phyloP scores from a whole-genome alignment of 75 land plant genomes.

The Chamaecyparis obtusa region DNA sequence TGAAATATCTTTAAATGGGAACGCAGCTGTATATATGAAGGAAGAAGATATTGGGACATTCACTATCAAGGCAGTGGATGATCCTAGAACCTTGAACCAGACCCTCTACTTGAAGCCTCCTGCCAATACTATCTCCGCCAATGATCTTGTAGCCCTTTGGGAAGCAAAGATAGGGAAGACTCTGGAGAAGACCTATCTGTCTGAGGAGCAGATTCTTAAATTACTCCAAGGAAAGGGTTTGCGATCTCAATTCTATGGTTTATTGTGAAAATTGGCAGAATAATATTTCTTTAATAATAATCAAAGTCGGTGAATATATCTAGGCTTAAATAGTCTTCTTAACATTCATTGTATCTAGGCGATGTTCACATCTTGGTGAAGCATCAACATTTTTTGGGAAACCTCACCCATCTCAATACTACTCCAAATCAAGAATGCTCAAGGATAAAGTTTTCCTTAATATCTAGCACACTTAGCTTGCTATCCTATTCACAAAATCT shows the following conservation, averaged over 20 bases:
- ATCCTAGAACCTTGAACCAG: conserved; percentile 26
- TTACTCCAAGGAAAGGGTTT: conserved; percentile 10
- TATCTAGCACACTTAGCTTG: no score
- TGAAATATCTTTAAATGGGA: not conserved
- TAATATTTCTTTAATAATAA: no score
- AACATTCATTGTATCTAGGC: no score
- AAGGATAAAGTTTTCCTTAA: no score
- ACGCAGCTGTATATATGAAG: conserved; percentile 21
- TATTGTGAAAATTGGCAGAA: not conserved
- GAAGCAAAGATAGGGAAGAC: conserved; percentile 51
- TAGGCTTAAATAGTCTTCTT: no score
- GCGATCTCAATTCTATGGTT: not conserved
- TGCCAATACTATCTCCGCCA: conserved; percentile 9
- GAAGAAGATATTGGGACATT: conserved; percentile 28
- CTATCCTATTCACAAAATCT: no score
- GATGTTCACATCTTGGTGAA: no score
- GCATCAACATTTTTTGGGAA: no score
- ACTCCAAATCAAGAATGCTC: no score
- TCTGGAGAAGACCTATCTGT: conserved; percentile 38
- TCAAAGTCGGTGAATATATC: no score
- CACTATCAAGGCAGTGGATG: conserved; percentile 30
- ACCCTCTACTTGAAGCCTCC: conserved; percentile 17
- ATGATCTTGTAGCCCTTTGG: conserved; percentile 17
- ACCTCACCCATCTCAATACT: no score
- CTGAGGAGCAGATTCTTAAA: conserved; percentile 38